Conservation (phyloP, 805 yeast species). For the Candida easanensis region DNA sequence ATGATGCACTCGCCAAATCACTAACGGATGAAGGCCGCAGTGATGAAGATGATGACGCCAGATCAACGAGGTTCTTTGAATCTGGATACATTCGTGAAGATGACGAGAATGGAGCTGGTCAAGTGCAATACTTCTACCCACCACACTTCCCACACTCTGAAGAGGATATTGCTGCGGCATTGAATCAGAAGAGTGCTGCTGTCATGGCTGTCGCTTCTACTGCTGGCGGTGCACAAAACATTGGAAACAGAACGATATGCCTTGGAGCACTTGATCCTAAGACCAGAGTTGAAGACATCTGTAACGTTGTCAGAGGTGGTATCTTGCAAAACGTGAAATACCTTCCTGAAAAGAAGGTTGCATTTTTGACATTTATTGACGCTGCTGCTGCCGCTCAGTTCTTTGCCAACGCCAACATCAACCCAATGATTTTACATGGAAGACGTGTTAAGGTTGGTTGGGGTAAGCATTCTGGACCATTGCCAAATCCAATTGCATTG, state of each 20-base stretch:
- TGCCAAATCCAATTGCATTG: constrained; percentile 49
- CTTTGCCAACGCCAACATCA: constrained; percentile 55
- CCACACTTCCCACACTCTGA: constrained; percentile 9
- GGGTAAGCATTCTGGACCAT: constrained; percentile 65
- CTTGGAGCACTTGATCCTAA: constrained; percentile 63
- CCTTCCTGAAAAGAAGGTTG: constrained; percentile 51
- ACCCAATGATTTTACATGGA: constrained; percentile 60
- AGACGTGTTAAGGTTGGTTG: constrained; percentile 65
- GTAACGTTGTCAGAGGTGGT: constrained; percentile 80
- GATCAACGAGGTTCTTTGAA: constrained; percentile 50
- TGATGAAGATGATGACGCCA: constrained; percentile 9
- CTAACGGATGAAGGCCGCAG: constrained; percentile 17
- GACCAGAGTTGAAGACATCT: constrained; percentile 68
- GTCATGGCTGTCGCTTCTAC: constrained; percentile 15
- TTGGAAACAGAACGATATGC: constrained; percentile 69
- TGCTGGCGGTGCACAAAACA: constrained; percentile 83
- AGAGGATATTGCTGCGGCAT: constrained; percentile 9
- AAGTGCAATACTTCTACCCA: constrained; percentile 8
- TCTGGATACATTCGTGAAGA: constrained; percentile 25
- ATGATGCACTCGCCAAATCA: constrained; percentile 13
- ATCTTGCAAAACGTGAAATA: constrained; percentile 56
- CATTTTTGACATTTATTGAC: constrained; percentile 70
- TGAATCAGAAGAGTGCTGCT: constrained; percentile 15
- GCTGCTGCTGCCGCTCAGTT: constrained; percentile 64
- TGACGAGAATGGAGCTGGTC: constrained; percentile 3